These are phyloP conservation scores for Leccinum barrowsii DNA, from an alignment of 768 basidiomycete species.

Conservation along the genomic window DNA sequence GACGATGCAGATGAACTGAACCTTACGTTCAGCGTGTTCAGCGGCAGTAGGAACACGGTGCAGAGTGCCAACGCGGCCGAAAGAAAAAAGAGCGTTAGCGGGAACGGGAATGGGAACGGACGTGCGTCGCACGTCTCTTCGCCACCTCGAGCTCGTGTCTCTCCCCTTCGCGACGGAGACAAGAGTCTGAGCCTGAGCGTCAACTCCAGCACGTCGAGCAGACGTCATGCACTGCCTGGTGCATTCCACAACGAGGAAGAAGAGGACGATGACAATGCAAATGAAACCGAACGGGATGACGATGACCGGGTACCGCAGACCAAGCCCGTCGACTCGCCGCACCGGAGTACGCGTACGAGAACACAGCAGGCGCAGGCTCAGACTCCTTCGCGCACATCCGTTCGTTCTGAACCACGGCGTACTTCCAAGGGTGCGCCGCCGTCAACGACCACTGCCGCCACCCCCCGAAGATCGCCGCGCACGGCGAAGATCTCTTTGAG, in stretches of 20 bases:
- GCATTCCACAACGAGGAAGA: constrained; percentile 46
- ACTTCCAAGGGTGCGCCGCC: constrained; percentile 1
- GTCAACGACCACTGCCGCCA: neutral
- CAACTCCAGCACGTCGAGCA: constrained; percentile 12
- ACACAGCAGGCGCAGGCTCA: constrained; percentile 5
- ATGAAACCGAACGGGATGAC: constrained; percentile 20
- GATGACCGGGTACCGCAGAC: constrained; percentile 3
- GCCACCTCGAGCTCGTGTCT: constrained; percentile 6
- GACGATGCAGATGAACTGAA: neutral
- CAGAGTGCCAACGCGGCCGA: neutral
- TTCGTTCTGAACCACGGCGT: constrained; percentile 11
- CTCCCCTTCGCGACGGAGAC: constrained; percentile 10
- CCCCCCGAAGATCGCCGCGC: neutral
- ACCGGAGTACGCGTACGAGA: constrained; percentile 8
- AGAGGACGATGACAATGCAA: constrained; percentile 27
- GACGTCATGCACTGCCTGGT: constrained; percentile 39
- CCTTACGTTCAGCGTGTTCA: constrained; percentile 24
- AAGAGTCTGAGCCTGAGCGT: constrained; percentile 11
- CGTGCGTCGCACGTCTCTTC: constrained; percentile 3
- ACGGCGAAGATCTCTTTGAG: constrained; percentile 5
- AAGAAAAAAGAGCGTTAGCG: neutral
- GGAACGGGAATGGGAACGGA: constrained; percentile 1
- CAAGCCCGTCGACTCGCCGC: constrained; percentile 14
- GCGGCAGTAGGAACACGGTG: neutral
- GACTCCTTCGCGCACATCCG: constrained; percentile 14